Evolutionary conservation across 208 protist species (phyloP), one percentile per base, ranked within the genome.

Genomic region (Leishmania martiniquensis): DNA sequence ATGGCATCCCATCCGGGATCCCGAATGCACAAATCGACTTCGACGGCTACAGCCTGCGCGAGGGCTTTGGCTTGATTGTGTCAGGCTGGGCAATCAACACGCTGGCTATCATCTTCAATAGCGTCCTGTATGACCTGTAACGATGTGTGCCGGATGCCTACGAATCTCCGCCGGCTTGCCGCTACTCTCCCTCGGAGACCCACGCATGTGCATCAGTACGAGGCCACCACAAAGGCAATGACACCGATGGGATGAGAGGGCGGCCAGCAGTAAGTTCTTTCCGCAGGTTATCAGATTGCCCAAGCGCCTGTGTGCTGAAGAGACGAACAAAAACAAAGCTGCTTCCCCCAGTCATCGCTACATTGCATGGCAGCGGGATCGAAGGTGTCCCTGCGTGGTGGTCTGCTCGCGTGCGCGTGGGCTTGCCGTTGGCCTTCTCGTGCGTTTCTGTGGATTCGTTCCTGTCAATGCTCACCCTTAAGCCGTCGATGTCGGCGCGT

Each of bases 1-100:
- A 91, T 76, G 87, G 84, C 55, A 85, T 88, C 39, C 87, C 84
- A 2, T 85, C 78, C 2, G 87, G 84, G 49, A 76, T 91, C 66
- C n/a, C 76, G 34, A 75, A 82, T 71, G 84, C 75, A 7, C 66
- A 78, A 60, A 86, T 88, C 42, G n/a, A 59, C 57, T 86, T 83
- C 67, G 68, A 80, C 69, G 84, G 81, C 59, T 88, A 91, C 82
- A 71, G 55, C 13, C 54, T 83, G 51, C 51, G 66, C 34, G 82
- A 82, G 65, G 84, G 84, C 52, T 88, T 88, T n/a, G 82, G 39
- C 17, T 81, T 88, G 17, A 65, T 91, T 34, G 51, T 91, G 15
- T 25, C 79, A 0, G 84, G 79, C 45, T 88, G 84, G 84, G 55
- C 45, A 3, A 55, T 91, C 51, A 72, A 47, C 66, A 70, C 82